A percentile compares a stretch with the other conserved stretches of the same genome.
Conservation (phyloP, 371 early-diverging fungal species). For the Lichtheimia corymbifera region DNA sequence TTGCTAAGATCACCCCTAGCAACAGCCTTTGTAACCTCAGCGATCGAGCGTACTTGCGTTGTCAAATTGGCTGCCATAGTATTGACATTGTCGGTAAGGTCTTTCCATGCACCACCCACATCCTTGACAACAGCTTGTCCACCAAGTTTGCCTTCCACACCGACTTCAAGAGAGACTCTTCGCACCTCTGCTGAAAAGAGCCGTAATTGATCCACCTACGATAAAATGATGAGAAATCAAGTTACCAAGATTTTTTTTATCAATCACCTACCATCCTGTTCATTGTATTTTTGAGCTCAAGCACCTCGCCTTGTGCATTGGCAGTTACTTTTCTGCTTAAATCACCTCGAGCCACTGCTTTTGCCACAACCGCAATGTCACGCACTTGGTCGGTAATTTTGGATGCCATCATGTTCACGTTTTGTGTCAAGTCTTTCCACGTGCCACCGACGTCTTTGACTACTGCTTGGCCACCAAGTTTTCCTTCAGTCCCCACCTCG, state of each 20-base stretch:
- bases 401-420: conserved; percentile 55
- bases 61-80: conserved; percentile 44
- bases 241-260: conserved; percentile 18
- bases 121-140: conserved; percentile 32
- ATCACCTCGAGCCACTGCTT: conserved; percentile 52
- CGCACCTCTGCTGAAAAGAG: no score
- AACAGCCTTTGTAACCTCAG: conserved; percentile 46
- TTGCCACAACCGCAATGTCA: conserved; percentile 48
- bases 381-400: conserved; percentile 50
- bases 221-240: conserved; percentile 12
- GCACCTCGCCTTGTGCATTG: conserved; percentile 50
- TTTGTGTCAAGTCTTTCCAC: conserved; percentile 61
- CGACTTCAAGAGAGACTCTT: no score
- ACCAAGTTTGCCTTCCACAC: no score
- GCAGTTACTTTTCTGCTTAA: conserved; percentile 48
- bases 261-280: conserved; percentile 29
- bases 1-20: conserved; percentile 49
- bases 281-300: conserved; percentile 49
- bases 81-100: conserved; percentile 52
- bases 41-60: conserved; percentile 51
- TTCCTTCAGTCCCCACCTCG: conserved; percentile 55
- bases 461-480: conserved; percentile 62
- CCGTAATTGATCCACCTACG: neutral
- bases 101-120: conserved; percentile 56
- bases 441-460: conserved; percentile 64